Evolutionary conservation across 2,329 filamentous ascomycete genomes (phyloP), one percentile per base, ranked within the genome.

Genomic region (Apiospora koreana): DNA sequence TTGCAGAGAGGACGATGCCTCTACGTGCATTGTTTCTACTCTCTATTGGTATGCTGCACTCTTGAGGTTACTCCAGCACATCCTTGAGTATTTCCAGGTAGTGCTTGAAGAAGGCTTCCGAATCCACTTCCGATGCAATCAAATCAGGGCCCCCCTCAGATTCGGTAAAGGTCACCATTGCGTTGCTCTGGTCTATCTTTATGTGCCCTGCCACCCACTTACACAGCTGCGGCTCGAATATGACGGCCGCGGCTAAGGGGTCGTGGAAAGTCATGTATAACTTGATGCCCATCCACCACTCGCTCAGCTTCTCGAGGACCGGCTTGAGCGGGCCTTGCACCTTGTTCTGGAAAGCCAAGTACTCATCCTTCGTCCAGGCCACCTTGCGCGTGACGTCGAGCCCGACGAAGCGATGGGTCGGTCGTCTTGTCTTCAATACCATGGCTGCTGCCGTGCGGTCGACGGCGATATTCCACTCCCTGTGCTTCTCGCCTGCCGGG

Each of bases 341-440:
- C 43, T 16, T 18, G 35, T 28, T 21, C 43, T 48, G 25, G 46
- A 68, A 68, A n/a, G 35, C 46, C 38, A 23, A 35, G 25, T 50
- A 54, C 9, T 71, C 25, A 5, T 54, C 46, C 43, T 43, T n/a
- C 28, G 43, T 31, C 41, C 65, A 46, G 21, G 48, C 48, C 41
- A 64, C 65, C 41, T 65, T 43, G 41, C 67, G 43, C 35, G 70
- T 71, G 41, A 69, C 70, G n/a, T 71, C 70, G 45, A 71, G 70
- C 35, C 70, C 70, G 45, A 69, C 58, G 65, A 71, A 71, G n/a
- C 64, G 25, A 31, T 71, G 70, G 45, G 31, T 35, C 3, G 62
- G 70, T 12, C 70, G 67, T 31, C 23, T 42, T 9, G 70, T 67
- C 12, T 62, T 48, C 9, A 71, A 14, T 38, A 67, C 62, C 18